phyloP scores from a whole-genome alignment of 441 rosid species.

The Euphorbia celastroides region DNA sequence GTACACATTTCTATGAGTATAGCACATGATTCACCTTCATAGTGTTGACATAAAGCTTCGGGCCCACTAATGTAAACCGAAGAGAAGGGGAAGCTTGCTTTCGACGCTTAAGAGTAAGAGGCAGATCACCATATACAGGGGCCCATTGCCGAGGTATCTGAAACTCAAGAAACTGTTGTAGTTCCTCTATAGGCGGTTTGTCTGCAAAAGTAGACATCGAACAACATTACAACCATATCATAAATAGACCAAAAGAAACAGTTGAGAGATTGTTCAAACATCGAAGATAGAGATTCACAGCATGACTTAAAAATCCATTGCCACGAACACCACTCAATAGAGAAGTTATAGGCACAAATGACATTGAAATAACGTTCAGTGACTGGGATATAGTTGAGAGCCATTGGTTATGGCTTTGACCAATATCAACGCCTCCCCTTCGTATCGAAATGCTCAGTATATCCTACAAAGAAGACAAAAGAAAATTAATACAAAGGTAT shows the following conservation, averaged over 20 bases:
- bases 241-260: conserved; percentile 9
- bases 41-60: conserved; percentile 82
- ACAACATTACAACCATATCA: not conserved
- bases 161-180: conserved; percentile 84
- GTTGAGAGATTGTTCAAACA: conserved; percentile 39
- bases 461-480: conserved; percentile 38
- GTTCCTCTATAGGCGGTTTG: conserved; percentile 88
- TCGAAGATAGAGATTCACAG: conserved; percentile 85
- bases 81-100: conserved; percentile 71
- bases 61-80: conserved; percentile 84
- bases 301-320: conserved; percentile 84
- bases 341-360: conserved; percentile 86
- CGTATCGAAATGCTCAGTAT: conserved; percentile 40
- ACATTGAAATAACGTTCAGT: conserved; percentile 87
- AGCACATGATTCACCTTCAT: conserved; percentile 36
- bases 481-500: conserved; percentile 2
- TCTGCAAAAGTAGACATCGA: conserved; percentile 37
- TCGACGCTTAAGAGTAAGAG: conserved; percentile 65
- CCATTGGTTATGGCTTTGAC: conserved; percentile 81
- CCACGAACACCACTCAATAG: conserved; percentile 76
- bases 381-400: conserved; percentile 73
- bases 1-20: not conserved
- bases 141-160: conserved; percentile 97
- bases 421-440: conserved; percentile 68
- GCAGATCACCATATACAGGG: conserved; percentile 77